phyloP scores from a whole-genome alignment of 805 yeast genomes.

The Maudiozyma barnettii region DNA sequence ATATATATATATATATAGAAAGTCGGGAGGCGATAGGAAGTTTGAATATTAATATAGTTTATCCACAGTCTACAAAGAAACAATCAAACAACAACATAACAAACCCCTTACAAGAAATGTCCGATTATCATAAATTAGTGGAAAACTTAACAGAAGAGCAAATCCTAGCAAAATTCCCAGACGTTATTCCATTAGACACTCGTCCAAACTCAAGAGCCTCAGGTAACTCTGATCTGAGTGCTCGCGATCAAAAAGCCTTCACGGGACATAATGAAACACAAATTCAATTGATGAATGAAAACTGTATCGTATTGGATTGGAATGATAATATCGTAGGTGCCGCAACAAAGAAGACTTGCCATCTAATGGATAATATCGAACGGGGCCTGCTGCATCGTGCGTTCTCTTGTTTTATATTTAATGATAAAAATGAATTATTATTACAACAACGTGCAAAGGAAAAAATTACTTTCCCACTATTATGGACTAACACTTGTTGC shows the following conservation, averaged over 20 bases:
- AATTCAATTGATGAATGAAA: constrained; percentile 89
- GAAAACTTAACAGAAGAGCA: constrained; percentile 38
- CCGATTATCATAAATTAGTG: constrained; percentile 44
- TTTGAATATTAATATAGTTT: no score
- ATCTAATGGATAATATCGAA: constrained; percentile 77
- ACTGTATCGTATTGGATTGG: constrained; percentile 87
- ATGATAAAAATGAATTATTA: constrained; percentile 62
- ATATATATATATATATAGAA: no score
- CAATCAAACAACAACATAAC: not conserved
- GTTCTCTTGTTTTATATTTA: constrained; percentile 88
- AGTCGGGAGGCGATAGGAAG: no score
- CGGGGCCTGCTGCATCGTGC: constrained; percentile 89
- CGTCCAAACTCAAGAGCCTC: constrained; percentile 49
- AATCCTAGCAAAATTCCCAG: constrained; percentile 52
- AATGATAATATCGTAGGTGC: constrained; percentile 84
- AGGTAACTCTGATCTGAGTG: constrained; percentile 20
- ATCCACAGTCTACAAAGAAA: no score
- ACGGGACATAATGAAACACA: constrained; percentile 90
- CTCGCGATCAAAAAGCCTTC: constrained; percentile 40
- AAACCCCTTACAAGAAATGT: not conserved
- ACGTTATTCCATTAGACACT: constrained; percentile 48
- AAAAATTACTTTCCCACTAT: constrained; percentile 89
- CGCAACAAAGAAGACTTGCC: constrained; percentile 86
- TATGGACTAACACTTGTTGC: constrained; percentile 99
- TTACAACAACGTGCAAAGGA: constrained; percentile 94